phyloP scores from a whole-genome alignment of 176 grass and related monocot species.

The Areca catechu region DNA sequence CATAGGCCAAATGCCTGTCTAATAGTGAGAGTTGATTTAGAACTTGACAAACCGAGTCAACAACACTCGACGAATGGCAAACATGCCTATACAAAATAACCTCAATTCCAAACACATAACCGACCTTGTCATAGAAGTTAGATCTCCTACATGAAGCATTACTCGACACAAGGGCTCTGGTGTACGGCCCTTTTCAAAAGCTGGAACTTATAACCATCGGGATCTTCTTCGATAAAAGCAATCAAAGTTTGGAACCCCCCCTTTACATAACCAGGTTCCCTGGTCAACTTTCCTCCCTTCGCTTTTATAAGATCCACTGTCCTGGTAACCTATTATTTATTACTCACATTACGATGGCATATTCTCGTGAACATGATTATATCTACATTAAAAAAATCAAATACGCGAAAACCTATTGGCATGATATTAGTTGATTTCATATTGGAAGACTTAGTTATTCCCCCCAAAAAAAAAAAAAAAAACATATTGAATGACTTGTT shows the following conservation, averaged over 20 bases:
- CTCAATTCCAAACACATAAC: not conserved
- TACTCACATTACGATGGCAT: not conserved
- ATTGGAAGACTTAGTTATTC: too few relatives aligned
- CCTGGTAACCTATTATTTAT: constrained; percentile 77
- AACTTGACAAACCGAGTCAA: not conserved
- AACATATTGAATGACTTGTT: too few relatives aligned
- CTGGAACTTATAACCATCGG: constrained; percentile 92
- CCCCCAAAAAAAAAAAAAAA: too few relatives aligned
- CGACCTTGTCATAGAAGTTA: constrained; percentile 89
- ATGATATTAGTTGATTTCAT: too few relatives aligned
- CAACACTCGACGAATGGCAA: too few relatives aligned
- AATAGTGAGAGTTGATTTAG: constrained; percentile 20
- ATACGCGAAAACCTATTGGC: too few relatives aligned
- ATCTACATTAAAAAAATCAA: too few relatives aligned
- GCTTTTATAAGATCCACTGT: constrained; percentile 93
- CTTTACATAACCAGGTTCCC: constrained; percentile 84
- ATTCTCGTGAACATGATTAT: too few relatives aligned
- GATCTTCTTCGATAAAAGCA: constrained; percentile 93
- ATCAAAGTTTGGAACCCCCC: constrained; percentile 70
- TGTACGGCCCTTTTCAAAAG: constrained; percentile 81
- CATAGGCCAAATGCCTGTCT: constrained; percentile 95
- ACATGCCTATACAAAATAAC: not conserved
- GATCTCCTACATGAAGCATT: constrained; percentile 93
- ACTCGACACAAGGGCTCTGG: constrained; percentile 91
- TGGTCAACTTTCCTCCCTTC: constrained; percentile 80